Evolutionary conservation across 1,139 yeast genomes (phyloP).

Genomic region (Yamadazyma oceani): DNA sequence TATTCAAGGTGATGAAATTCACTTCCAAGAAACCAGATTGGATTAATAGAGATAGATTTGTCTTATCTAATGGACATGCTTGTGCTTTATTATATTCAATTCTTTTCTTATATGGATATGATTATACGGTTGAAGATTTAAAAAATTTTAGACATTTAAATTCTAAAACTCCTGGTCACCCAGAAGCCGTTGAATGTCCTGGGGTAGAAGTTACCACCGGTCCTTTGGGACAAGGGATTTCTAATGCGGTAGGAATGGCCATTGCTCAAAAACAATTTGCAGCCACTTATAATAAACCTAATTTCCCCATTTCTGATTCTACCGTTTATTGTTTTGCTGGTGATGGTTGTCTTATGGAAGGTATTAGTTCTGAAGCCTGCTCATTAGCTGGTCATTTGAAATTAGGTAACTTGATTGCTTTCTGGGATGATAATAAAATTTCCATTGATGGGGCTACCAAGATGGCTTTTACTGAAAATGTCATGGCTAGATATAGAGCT

Average conservation of each 20-base stretch:
- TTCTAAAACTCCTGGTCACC: constrained; percentile 97
- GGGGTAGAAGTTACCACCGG: constrained; percentile 99
- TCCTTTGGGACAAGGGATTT: constrained; percentile 98
- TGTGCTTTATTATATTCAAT: constrained; percentile 87
- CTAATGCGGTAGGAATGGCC: constrained; percentile 96
- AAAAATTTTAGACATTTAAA: constrained; percentile 87
- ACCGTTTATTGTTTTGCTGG: constrained; percentile 84
- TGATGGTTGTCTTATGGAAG: constrained; percentile 99
- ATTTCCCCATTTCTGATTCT: constrained; percentile 66
- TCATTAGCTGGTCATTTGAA: constrained; percentile 96
- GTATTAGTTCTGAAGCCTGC: constrained; percentile 92
- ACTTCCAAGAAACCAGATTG: constrained; percentile 91
- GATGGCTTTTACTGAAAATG: constrained; percentile 95
- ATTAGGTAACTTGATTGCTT: constrained; percentile 90
- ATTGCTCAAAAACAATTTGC: constrained; percentile 91
- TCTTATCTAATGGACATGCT: constrained; percentile 95
- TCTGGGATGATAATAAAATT: constrained; percentile 97
- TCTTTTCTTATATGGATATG: constrained; percentile 85
- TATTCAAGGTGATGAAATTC: constrained; percentile 80
- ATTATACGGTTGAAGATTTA: constrained; percentile 79
- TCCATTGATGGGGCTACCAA: constrained; percentile 94
- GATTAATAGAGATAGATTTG: constrained; percentile 95
- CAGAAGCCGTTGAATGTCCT: constrained; percentile 74
- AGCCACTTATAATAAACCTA: constrained; percentile 92
- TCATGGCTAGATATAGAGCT: constrained; percentile 77